A percentile compares a stretch with the other conserved stretches of the same genome.
phyloP scores from a whole-genome alignment of 495 filamentous ascomycete genomes.

The Thozetella sp. region DNA sequence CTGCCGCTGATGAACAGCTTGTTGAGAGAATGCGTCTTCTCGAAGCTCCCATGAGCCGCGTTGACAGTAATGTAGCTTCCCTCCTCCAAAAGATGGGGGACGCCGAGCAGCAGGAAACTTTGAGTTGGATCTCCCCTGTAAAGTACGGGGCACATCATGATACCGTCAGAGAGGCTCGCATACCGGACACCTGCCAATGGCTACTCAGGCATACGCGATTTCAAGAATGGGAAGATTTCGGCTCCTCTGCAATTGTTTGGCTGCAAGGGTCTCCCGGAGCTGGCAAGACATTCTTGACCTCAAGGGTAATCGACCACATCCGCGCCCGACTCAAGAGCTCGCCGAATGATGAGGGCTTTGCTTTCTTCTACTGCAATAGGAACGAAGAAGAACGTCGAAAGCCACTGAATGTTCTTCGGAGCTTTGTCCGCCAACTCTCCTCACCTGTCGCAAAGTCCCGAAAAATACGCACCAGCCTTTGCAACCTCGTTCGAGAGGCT shows the following conservation, averaged over 20 bases:
- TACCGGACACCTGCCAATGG: conserved; percentile 17
- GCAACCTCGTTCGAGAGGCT: conserved; percentile 7
- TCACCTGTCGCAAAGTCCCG: conserved; percentile 9
- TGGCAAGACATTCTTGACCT: conserved; percentile 38
- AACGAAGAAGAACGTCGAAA: conserved; percentile 29
- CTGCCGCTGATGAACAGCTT: too few species aligned
- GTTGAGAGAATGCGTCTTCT: too few species aligned
- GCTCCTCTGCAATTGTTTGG: conserved; percentile 13
- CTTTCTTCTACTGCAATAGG: conserved; percentile 43
- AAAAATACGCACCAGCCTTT: conserved; percentile 15
- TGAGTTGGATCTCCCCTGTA: conserved; percentile 22
- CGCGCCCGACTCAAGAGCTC: conserved; percentile 9
- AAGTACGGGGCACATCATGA: conserved; percentile 14
- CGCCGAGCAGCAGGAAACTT: conserved; percentile 11
- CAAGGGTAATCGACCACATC: conserved; percentile 29
- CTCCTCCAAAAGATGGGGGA: conserved; percentile 1
- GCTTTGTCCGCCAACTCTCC: conserved; percentile 38
- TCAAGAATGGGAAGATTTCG: conserved; percentile 12
- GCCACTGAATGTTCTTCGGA: conserved; percentile 31
- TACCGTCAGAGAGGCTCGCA: conserved; percentile 12
- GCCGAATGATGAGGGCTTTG: conserved; percentile 30
- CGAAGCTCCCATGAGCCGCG: conserved; percentile 9
- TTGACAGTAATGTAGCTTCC: conserved; percentile 6
- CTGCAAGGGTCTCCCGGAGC: conserved; percentile 24
- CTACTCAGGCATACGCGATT: conserved; percentile 10